Evolutionary conservation across 345 rosid genomes (phyloP), one percentile per base, ranked within the genome.

Genomic region (Melastoma malabathricum): DNA sequence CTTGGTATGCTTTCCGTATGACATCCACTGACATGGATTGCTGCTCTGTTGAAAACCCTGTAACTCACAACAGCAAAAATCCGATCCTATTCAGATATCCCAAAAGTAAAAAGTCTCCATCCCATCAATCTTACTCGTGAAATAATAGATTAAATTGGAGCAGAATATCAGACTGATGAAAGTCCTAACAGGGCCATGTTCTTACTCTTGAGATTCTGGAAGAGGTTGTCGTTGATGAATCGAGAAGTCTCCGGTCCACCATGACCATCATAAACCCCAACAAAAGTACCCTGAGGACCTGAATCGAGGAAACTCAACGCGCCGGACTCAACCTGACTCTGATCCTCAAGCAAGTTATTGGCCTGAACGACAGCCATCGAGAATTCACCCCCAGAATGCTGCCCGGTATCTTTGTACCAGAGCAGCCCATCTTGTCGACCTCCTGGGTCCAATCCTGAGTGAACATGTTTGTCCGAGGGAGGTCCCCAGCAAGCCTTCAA

Each of bases 281-380:
- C 64, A 59, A 90, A 90, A n/a, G 94, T 86, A 18, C 96, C 98
- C 16, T 44, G 68, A 39, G 96, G 98, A 52, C 96, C 98, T 44
- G 89, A 78, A 49, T 84, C 95, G 49, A 76, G 80, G 44, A 74
- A 67, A 55, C 92, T 86, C 77, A 86, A 74, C 59, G 85, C 60
- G 25, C 98, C 98, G 20, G 98, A 84, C 81, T 90, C 98, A 48
- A 90, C 55, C 68, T 90, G 98, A 62, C 96, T 80, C 73, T 90
- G 96, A 68, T 86, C 98, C 74, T 90, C 98, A 6, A 90, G 98
- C 65, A 90, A 62, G 61, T 77, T 77, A 64, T 83, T 80, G 57
- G 92, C 92, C 68, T 90, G 98, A 51, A 86, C 94, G 48, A 90
- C 98, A 1, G 98, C 98, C 93, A 86, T 86, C 0, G 98, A 86